phyloP scores from a whole-genome alignment of 2,329 filamentous ascomycete genomes.

The Fusarium sororula region DNA sequence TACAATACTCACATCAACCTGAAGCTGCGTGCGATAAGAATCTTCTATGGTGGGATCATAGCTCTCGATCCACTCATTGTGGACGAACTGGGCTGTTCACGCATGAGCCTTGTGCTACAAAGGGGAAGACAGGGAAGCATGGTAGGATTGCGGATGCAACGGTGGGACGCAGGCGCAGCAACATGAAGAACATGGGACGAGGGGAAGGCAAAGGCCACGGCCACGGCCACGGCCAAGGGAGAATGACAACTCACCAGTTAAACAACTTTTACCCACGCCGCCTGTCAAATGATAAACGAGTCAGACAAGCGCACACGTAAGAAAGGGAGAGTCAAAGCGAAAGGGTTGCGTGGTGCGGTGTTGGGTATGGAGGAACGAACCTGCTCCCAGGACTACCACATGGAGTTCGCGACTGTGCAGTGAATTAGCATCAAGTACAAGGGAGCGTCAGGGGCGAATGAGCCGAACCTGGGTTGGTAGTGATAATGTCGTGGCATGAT shows the following conservation, averaged over 20 bases:
- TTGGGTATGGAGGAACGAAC: conserved; percentile 62
- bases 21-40: conserved; percentile 77
- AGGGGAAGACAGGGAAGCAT: conserved; percentile 25
- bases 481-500: conserved; percentile 44
- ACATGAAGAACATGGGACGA: conserved; percentile 19
- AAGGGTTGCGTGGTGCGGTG: neutral
- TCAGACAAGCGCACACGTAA: conserved; percentile 42
- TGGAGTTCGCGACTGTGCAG: conserved; percentile 76
- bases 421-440: conserved; percentile 26
- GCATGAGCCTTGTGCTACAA: conserved; percentile 31
- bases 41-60: conserved; percentile 84
- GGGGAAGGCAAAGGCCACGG: neutral
- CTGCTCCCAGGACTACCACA: conserved; percentile 83
- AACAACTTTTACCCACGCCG: conserved; percentile 91
- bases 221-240: neutral
- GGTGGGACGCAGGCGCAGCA: conserved; percentile 20
- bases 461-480: conserved; percentile 42
- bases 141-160: conserved; percentile 18
- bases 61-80: conserved; percentile 93
- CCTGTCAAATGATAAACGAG: conserved; percentile 58
- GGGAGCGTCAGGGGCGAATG: neutral
- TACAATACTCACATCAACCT: conserved; percentile 82
- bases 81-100: conserved; percentile 82
- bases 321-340: conserved; percentile 6
- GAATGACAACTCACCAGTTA: conserved; percentile 72